Base-by-base conservation (phyloP, 768 basidiomycete species). In the Aureoboletus auriporus region DNA sequence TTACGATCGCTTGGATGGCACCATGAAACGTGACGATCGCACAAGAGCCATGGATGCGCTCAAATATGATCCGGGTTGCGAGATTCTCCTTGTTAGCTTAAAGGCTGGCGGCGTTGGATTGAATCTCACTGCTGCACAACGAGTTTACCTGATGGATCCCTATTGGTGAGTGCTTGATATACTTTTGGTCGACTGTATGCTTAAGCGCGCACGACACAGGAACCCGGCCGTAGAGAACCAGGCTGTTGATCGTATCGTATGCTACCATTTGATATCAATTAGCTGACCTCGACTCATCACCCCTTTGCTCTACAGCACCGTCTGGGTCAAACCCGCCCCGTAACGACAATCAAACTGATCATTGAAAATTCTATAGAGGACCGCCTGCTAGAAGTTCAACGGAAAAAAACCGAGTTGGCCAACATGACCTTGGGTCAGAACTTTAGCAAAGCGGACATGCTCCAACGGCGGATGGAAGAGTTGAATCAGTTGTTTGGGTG, bases 211-310 rank as follows among this genome's bases (percentile, higher is more conserved):
- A 20, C 48, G 23, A 9, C 38, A 6, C 57, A 93, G 90, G 93
- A 96, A 96, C 59, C 93, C 93, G 13, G 93, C 93, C 16, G 93
- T 94, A 6, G 93, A 98, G 71, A 93, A 96, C 61, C 95, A 97
- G 69, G 95, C 94, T 16, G 91, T 97, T 27, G 96, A 99, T 70
- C 89, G 95, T 44, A 95, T 96, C 55, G 93, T 96, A 59, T 68
- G 89, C 76, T 10, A 20, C 53, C 23, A 36, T 38, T 36, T 37
- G 12, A 17, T 41, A 27, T 39, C 20, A 11, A n/a, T 43, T 26
- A 36, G 5, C 38, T 51, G 9, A 27, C 23, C 23, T 26, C 27
- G 46, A 29, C 31, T 51, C 12, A 42, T 14, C 0, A 23, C 4
- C 20, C 20, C 6, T 39, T 42, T 47, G 38, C 28, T 34, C 29